Conservation (phyloP, 202 grass and related monocot species). For the Digitaria exilis region DNA sequence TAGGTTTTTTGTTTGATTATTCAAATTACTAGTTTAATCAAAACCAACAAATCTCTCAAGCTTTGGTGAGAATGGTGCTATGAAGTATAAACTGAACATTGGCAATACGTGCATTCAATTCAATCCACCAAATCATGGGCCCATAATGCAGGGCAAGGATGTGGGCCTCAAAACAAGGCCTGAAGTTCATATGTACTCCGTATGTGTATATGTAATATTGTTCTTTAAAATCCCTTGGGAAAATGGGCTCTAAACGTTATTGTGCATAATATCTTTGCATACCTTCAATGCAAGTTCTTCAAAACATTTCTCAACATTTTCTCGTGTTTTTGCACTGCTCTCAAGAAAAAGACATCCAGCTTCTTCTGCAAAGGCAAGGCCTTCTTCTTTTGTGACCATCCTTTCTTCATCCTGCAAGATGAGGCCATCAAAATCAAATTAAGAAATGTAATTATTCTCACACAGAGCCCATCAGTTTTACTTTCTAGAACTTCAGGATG, state of each 20-base stretch:
- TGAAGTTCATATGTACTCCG: background rate
- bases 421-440: slow-evolving; percentile 18
- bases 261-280: slow-evolving; percentile 17
- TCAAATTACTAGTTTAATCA: background rate
- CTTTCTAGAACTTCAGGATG: background rate
- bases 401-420: slow-evolving; percentile 77
- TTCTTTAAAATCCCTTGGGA: background rate
- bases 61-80: background rate
- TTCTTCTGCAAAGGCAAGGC: slow-evolving; percentile 78
- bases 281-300: slow-evolving; percentile 97
- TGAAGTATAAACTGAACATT: background rate
- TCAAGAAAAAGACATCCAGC: slow-evolving; percentile 88
- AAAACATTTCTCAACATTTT: slow-evolving; percentile 92
- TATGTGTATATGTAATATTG: background rate
- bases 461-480: background rate
- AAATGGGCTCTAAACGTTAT: slow-evolving; percentile 3
- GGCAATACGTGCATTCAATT: background rate
- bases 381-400: slow-evolving; percentile 88
- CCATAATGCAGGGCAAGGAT: background rate
- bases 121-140: background rate
- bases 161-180: background rate
- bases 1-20: background rate
- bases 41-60: background rate
- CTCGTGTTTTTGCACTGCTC: slow-evolving; percentile 88
- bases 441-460: background rate